Conservation (phyloP, 768 basidiomycete genomes). For the Naematelia aurantialba region DNA sequence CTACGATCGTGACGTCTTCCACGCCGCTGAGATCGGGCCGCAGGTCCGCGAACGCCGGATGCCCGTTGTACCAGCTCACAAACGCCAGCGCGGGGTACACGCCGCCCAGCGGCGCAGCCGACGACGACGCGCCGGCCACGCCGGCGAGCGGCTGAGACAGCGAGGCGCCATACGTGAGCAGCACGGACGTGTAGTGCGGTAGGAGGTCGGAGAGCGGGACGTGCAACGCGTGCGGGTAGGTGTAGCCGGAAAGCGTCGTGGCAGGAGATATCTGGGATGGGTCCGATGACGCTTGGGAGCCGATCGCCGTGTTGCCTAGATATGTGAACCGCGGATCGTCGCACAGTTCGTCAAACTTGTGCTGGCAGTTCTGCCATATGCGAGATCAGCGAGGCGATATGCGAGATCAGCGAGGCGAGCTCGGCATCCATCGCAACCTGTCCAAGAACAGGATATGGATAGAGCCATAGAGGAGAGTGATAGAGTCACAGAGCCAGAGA, state of each 20-base stretch:
- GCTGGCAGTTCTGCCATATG: slow-evolving; percentile 76
- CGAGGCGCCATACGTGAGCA: slow-evolving; percentile 82
- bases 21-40: slow-evolving; percentile 59
- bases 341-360: slow-evolving; percentile 84
- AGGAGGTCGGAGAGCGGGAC: slow-evolving; percentile 65
- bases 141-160: slow-evolving; percentile 56
- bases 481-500: too few species aligned
- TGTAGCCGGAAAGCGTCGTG: slow-evolving; percentile 41
- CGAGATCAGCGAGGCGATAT: background rate
- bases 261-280: slow-evolving; percentile 7
- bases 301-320: slow-evolving; percentile 74
- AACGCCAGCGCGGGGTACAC: slow-evolving; percentile 73
- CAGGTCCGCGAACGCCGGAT: slow-evolving; percentile 68
- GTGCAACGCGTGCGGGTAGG: slow-evolving; percentile 57
- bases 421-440: too few species aligned
- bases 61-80: slow-evolving; percentile 95
- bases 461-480: too few species aligned
- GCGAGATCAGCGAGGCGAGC: background rate
- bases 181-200: slow-evolving; percentile 73
- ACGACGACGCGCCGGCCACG: slow-evolving; percentile 56
- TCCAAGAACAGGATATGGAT: too few species aligned
- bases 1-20: slow-evolving; percentile 75
- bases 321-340: slow-evolving; percentile 76
- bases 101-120: slow-evolving; percentile 44
- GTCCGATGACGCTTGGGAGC: slow-evolving; percentile 30